Evolutionary conservation across 495 filamentous ascomycete genomes (phyloP).

Genomic region (Xanthoparmelia taractica): DNA sequence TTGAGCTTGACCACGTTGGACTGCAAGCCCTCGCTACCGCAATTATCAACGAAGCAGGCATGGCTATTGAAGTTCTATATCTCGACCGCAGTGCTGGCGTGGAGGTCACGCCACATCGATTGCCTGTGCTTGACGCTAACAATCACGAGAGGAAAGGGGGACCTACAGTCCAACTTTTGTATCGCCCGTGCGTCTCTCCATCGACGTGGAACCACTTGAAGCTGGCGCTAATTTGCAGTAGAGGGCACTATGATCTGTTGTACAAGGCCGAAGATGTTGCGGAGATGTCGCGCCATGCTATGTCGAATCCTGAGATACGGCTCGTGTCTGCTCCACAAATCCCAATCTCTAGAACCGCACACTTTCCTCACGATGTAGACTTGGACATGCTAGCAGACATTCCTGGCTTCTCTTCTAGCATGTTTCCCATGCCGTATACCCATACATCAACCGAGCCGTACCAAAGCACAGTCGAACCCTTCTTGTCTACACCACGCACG

Average conservation of each 20-base stretch:
- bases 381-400: not conserved
- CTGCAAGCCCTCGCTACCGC: slow-evolving; percentile 69
- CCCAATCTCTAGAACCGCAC: slow-evolving; percentile 2
- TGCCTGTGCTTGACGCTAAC: slow-evolving; percentile 41
- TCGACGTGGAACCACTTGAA: not conserved
- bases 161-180: slow-evolving; percentile 58
- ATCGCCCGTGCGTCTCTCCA: slow-evolving; percentile 54
- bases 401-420: slow-evolving; percentile 5
- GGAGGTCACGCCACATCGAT: slow-evolving; percentile 51
- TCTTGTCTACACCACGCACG: not conserved
- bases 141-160: slow-evolving; percentile 27
- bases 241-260: slow-evolving; percentile 90
- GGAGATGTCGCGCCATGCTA: slow-evolving; percentile 22
- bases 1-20: slow-evolving; percentile 85
- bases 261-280: slow-evolving; percentile 59
- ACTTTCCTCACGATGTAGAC: not conserved
- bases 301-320: slow-evolving; percentile 16
- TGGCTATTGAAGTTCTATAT: slow-evolving; percentile 82
- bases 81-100: slow-evolving; percentile 79
- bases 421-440: not conserved
- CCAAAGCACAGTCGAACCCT: not conserved
- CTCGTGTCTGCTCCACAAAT: slow-evolving; percentile 17
- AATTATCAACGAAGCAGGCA: slow-evolving; percentile 68
- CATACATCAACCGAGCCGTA: not conserved
- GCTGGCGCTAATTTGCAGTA: slow-evolving; percentile 26